These are phyloP conservation scores for Metarhizium robertsii DNA, from an alignment of 2,329 filamentous ascomycete species.

Conservation along the genomic window DNA sequence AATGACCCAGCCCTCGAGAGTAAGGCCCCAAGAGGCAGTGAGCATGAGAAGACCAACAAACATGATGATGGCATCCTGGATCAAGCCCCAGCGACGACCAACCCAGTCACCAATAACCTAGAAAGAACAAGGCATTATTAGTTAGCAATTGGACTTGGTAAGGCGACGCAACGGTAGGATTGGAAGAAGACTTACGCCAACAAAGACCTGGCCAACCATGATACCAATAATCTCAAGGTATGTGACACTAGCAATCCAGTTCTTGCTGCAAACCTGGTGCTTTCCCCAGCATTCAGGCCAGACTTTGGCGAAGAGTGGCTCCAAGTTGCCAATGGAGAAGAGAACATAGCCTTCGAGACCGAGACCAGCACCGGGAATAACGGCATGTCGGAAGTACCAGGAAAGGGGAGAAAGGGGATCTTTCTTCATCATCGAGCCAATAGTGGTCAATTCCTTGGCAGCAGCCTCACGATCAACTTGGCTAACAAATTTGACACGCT, in stretches of 20 bases:
- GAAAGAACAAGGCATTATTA: conserved; percentile 5
- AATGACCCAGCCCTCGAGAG: conserved; percentile 88
- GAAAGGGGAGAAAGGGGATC: conserved; percentile 77
- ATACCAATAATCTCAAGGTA: conserved; percentile 94
- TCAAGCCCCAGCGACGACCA: conserved; percentile 88
- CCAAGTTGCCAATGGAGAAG: conserved; percentile 92
- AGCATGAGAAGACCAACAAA: conserved; percentile 87
- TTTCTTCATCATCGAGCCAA: conserved; percentile 74
- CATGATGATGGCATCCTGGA: conserved; percentile 92
- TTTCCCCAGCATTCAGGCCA: conserved; percentile 74
- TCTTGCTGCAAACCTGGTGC: conserved; percentile 57
- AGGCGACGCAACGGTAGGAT: background rate
- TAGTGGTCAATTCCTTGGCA: conserved; percentile 52
- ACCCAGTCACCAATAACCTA: conserved; percentile 60
- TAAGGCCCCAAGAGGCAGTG: conserved; percentile 80
- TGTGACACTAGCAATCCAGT: conserved; percentile 77
- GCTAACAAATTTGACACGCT: conserved; percentile 68
- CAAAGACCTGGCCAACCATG: conserved; percentile 83
- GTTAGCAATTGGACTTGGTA: conserved; percentile 8
- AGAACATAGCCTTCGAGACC: conserved; percentile 92
- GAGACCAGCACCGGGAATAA: conserved; percentile 85
- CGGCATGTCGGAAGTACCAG: conserved; percentile 84
- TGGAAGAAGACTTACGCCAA: conserved; percentile 51
- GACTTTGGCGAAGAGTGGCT: conserved; percentile 66
- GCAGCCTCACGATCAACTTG: conserved; percentile 64